A percentile compares a stretch with the other conserved stretches of the same genome.
Evolutionary conservation across 1,284 basidiomycete genomes (phyloP).

Genomic region (Puccinia triticina): DNA sequence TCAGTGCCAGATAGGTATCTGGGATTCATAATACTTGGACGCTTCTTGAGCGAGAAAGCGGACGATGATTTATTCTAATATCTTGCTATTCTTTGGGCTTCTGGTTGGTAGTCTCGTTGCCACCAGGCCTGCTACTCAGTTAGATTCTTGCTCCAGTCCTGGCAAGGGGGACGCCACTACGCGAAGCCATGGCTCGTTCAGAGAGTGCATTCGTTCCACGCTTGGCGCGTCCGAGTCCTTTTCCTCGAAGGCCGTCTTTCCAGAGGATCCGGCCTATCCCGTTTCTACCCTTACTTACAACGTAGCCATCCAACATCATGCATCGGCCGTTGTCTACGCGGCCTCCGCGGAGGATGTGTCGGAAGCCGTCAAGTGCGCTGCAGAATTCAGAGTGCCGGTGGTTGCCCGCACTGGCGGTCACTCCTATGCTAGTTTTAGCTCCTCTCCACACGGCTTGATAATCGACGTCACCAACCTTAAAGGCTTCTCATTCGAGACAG

Average conservation of each 20-base stretch:
- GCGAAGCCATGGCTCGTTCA: neutral
- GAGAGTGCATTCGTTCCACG: neutral
- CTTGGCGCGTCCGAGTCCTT: neutral
- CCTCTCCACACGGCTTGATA: constrained; percentile 57
- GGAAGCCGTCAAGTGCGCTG: constrained; percentile 57
- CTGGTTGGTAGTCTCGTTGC: neutral
- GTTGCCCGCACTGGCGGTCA: constrained; percentile 60
- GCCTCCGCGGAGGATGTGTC: constrained; percentile 54
- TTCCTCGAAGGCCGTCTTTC: constrained; percentile 26
- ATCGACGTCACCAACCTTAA: constrained; percentile 57
- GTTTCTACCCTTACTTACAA: constrained; percentile 59
- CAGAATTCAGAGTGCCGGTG: constrained; percentile 54
- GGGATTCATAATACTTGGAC: neutral
- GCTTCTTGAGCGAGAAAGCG: neutral
- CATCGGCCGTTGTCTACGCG: constrained; percentile 58
- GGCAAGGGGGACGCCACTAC: neutral
- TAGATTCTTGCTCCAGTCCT: neutral
- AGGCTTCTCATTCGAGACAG: constrained; percentile 53
- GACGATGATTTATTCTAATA: neutral
- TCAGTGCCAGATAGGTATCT: neutral
- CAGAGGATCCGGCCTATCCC: constrained; percentile 48
- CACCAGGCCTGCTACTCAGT: neutral
- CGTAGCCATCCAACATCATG: constrained; percentile 59
- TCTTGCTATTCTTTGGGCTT: neutral
- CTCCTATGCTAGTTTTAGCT: constrained; percentile 58